Evolutionary conservation across 257 asterid genomes (phyloP).

Genomic region (Salvia splendens): DNA sequence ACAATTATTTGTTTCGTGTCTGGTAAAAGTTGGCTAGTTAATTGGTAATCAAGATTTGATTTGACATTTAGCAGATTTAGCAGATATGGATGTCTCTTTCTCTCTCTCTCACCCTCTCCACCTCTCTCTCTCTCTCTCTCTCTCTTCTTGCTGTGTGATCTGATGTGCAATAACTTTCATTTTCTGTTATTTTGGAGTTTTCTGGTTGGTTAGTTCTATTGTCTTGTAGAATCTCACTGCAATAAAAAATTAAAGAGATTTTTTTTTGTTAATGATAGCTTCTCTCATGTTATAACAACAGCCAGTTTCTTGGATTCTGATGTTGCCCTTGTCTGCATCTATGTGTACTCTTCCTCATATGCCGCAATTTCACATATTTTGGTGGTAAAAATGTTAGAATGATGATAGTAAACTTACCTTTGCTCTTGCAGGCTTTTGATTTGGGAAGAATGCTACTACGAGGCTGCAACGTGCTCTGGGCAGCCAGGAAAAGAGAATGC

Average conservation of each 20-base stretch:
- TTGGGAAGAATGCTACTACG: slow-evolving; percentile 88
- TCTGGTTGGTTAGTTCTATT: slow-evolving; percentile 60
- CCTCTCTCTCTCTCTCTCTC: slow-evolving; percentile 31
- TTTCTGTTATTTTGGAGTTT: slow-evolving; percentile 58
- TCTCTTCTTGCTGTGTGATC: slow-evolving; percentile 35
- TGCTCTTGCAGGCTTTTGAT: slow-evolving; percentile 70
- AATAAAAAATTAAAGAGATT: slow-evolving; percentile 7
- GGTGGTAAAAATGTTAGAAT: background rate
- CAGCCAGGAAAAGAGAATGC: slow-evolving; percentile 36
- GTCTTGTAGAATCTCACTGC: slow-evolving; percentile 59
- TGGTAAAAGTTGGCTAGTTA: slow-evolving; percentile 32
- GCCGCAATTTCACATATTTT: slow-evolving; percentile 19
- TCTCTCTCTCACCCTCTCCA: slow-evolving; percentile 32
- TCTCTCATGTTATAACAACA: slow-evolving; percentile 38
- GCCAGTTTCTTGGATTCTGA: slow-evolving; percentile 40
- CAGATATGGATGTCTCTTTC: slow-evolving; percentile 45
- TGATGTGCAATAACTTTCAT: slow-evolving; percentile 37
- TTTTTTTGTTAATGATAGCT: slow-evolving; percentile 37
- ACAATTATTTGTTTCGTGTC: slow-evolving; percentile 33
- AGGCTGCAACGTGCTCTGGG: slow-evolving; percentile 42
- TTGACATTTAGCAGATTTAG: slow-evolving; percentile 47
- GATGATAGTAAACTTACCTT: slow-evolving; percentile 25
- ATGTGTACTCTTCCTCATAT: slow-evolving; percentile 37
- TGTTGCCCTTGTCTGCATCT: slow-evolving; percentile 49
- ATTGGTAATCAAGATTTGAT: slow-evolving; percentile 38